Evolutionary conservation across 805 yeast genomes (phyloP), one percentile per base, ranked within the genome.

Genomic region (Debaryomyces hansenii): DNA sequence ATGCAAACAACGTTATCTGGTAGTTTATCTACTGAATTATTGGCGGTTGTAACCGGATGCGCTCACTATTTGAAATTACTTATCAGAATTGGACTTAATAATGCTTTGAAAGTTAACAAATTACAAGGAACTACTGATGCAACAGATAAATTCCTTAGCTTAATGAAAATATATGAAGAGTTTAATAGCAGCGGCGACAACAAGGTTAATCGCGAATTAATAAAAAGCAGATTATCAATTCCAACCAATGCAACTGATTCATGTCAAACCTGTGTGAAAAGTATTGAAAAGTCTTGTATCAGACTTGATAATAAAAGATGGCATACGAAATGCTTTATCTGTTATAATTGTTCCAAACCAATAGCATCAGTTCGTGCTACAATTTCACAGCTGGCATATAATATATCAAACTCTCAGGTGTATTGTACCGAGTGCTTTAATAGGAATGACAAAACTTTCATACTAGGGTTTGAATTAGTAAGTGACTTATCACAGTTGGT

Each of bases 21-120:
- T 52, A 52, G 77, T 38, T 68, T 79, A 35, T 80, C 90, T 0
- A 84, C 87, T 3, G 85, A 83, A 45, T 61, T 92, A 34, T 75
- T 94, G 54, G 81, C 92, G 0, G 82, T 91, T 9, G 91, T 91
- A 4, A 89, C 97, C 1, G 90, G 95, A 0, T 72, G 92, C 55
- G 97, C 99, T 0, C 98, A 94, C 62, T 92, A 90, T 64, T 73
- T 94, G 57, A 94, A 94, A 63, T 74, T 92, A 5, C 70, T 94
- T 18, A 86, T 92, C 4, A 74, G 97, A 51, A 82, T 82, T 58
- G 94, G 97, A 0, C 75, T 94, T 36, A 79, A 82, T 48, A 82
- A 83, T 53, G 88, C 97, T 0, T 70, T 94, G n/a, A 83, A 79
- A 46, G 72, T 78, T 45, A 87, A 87, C 62, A 80, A 78, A 53